phyloP scores from a whole-genome alignment of 208 protist genomes.

The Strigomonas culicis region DNA sequence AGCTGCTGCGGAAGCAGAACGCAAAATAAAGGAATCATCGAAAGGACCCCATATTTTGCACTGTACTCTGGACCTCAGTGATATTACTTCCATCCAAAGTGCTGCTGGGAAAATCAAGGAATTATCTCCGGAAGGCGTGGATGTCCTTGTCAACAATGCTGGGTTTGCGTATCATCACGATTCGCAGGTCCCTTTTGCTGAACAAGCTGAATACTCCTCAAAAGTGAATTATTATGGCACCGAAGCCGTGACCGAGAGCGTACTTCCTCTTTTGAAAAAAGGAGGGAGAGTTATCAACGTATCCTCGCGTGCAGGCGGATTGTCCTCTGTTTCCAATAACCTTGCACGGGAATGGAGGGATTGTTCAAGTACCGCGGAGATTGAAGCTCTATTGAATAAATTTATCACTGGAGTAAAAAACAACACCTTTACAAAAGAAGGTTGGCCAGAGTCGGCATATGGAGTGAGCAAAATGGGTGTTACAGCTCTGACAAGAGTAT shows the following conservation, averaged over 20 bases:
- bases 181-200: constrained; percentile 22
- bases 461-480: constrained; percentile 38
- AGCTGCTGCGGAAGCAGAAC: constrained; percentile 14
- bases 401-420: constrained; percentile 20
- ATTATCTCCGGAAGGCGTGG: constrained; percentile 19
- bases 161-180: constrained; percentile 26
- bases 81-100: constrained; percentile 6
- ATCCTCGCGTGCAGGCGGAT: constrained; percentile 16
- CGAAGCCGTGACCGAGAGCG: constrained; percentile 17
- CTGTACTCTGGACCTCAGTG: constrained; percentile 15
- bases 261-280: constrained; percentile 27
- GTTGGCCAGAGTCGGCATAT: constrained; percentile 33
- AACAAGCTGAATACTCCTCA: constrained; percentile 23
- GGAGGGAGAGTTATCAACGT: constrained; percentile 31
- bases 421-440: constrained; percentile 17
- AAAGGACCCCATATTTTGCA: constrained; percentile 11
- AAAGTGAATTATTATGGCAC: constrained; percentile 31
- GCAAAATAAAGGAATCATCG: constrained; percentile 11
- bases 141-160: constrained; percentile 43
- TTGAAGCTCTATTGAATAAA: constrained; percentile 24
- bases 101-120: constrained; percentile 18
- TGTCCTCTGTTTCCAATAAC: constrained; percentile 17
- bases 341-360: constrained; percentile 17
- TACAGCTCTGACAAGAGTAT: constrained; percentile 23
- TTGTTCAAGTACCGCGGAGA: constrained; percentile 14